Evolutionary conservation across 495 filamentous ascomycete species (phyloP).

Genomic region (Neurospora sublineolata): DNA sequence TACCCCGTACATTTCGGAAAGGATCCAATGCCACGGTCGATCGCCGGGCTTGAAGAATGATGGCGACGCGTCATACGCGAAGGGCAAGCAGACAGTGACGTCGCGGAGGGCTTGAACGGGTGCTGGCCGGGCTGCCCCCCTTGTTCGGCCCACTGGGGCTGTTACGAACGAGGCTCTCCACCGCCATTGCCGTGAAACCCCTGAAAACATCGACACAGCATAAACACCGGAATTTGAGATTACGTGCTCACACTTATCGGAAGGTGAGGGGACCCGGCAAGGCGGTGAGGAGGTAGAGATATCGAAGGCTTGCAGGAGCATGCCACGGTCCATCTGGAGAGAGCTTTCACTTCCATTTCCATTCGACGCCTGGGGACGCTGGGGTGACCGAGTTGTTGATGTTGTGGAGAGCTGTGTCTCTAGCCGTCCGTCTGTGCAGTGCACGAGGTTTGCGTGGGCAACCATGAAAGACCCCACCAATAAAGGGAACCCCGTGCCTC

Average conservation of each 20-base stretch:
- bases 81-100: neutral
- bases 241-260: neutral
- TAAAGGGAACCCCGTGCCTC: neutral
- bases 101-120: neutral
- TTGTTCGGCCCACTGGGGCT: neutral
- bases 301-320: neutral
- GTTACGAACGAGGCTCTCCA: constrained; percentile 11
- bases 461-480: neutral
- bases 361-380: neutral
- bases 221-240: neutral
- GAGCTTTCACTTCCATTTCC: neutral
- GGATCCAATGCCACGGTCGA: neutral
- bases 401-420: neutral
- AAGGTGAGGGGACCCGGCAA: neutral
- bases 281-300: neutral
- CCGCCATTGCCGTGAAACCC: constrained; percentile 3
- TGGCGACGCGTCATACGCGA: neutral
- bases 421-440: neutral
- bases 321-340: neutral
- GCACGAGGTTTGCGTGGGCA: neutral
- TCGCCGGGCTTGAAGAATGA: neutral
- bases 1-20: neutral
- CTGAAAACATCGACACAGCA: neutral
- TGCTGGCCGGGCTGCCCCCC: neutral
- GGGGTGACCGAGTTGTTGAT: neutral